Conservation (phyloP, 2,329 filamentous ascomycete genomes). For the Tolypocladium ophioglossoides region DNA sequence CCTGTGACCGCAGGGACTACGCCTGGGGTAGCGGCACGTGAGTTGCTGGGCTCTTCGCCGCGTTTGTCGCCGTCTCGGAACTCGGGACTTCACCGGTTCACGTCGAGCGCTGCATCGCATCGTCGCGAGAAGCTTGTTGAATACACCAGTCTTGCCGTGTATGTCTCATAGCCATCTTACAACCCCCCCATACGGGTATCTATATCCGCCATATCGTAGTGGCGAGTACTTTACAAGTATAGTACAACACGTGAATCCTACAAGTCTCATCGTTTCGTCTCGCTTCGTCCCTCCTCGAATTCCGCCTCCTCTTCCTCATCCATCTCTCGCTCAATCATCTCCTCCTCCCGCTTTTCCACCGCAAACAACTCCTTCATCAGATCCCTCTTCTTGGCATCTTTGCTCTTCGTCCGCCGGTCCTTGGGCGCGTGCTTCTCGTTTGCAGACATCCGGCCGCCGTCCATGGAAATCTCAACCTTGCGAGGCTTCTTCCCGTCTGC, state of each 20-base stretch:
- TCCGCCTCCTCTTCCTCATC: slow-evolving; percentile 20
- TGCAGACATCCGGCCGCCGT: slow-evolving; percentile 25
- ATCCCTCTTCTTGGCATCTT: slow-evolving; percentile 25
- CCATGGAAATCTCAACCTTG: slow-evolving; percentile 25
- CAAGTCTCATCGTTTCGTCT: neutral
- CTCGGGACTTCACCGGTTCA: neutral
- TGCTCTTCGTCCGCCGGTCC: slow-evolving; percentile 29
- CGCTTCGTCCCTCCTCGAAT: slow-evolving; percentile 4
- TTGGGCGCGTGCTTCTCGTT: slow-evolving; percentile 24
- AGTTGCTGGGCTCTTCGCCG: neutral
- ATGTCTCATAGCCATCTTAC: neutral
- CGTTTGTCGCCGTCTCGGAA: neutral
- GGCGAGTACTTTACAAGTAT: neutral
- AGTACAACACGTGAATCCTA: neutral
- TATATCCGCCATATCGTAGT: neutral
- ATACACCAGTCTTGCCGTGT: neutral
- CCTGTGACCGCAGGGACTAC: too few relatives aligned
- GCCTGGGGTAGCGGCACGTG: neutral
- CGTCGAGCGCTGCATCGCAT: neutral
- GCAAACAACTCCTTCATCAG: slow-evolving; percentile 28
- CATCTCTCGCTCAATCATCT: slow-evolving; percentile 18
- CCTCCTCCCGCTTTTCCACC: slow-evolving; percentile 21
- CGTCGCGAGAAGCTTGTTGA: too few relatives aligned
- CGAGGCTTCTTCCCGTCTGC: slow-evolving; percentile 26
- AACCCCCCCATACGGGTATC: neutral